Conservation (phyloP, 345 rosid species). For the Populus alba region DNA sequence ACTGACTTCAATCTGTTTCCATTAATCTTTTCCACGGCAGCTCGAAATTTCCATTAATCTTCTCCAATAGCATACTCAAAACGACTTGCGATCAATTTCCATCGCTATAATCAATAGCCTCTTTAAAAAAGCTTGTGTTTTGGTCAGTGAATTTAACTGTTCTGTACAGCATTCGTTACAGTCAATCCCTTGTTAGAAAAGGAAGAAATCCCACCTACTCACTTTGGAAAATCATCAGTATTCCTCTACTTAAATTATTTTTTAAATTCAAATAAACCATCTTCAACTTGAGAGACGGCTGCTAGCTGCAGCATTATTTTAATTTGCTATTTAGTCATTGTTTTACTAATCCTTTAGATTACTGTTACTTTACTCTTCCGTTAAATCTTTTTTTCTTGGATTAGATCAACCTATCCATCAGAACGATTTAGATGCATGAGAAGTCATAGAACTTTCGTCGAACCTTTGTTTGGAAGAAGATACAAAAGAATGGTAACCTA, state of each 20-base stretch:
- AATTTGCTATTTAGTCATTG: background rate
- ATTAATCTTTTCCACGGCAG: background rate
- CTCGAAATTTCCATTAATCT: background rate
- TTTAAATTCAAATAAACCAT: too few species aligned
- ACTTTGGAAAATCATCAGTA: slow-evolving; percentile 7
- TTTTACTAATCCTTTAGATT: background rate
- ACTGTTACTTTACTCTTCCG: background rate
- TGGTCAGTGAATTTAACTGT: background rate
- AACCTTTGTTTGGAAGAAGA: background rate
- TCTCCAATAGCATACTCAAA: background rate
- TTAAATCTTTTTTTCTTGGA: background rate
- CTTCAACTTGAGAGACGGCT: too few species aligned
- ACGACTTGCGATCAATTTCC: background rate
- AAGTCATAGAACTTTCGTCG: background rate
- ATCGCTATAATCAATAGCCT: background rate
- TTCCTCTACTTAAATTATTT: too few species aligned
- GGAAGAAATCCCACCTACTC: slow-evolving; percentile 29
- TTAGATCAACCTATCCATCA: slow-evolving; percentile 1
- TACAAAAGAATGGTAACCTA: background rate
- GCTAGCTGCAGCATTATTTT: background rate
- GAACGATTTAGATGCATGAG: background rate
- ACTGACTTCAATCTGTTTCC: slow-evolving; percentile 3
- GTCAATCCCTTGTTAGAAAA: slow-evolving; percentile 50
- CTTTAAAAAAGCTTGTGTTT: too few species aligned
- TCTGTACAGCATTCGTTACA: background rate